Percentiles rank a stretch among this genome's conserved stretches.
Evolutionary conservation across 2,329 filamentous ascomycete genomes (phyloP).

Genomic region (Penicillium aurantiogriseum): DNA sequence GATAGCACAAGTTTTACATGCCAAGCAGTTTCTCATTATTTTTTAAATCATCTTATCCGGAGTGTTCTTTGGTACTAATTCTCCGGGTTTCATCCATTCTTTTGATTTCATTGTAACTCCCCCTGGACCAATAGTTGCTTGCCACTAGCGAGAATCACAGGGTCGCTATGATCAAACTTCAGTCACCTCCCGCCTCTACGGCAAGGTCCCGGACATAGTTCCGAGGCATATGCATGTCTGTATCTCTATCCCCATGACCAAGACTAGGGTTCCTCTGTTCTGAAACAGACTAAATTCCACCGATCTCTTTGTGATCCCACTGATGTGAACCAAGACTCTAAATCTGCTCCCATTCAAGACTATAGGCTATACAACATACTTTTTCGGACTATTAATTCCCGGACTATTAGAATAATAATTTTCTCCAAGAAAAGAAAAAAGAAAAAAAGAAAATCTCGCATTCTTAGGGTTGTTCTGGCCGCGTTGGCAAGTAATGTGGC

Average conservation of each 20-base stretch:
- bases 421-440: background rate
- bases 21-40: background rate
- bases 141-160: background rate
- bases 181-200: background rate
- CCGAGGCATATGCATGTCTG: background rate
- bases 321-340: background rate
- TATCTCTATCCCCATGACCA: background rate
- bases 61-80: background rate
- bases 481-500: conserved; percentile 2
- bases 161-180: conserved; percentile 5
- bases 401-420: background rate
- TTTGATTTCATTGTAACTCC: background rate
- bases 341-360: background rate
- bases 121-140: background rate
- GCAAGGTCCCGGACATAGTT: background rate
- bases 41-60: background rate
- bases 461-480: background rate
- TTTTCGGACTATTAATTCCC: background rate
- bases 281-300: background rate
- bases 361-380: background rate
- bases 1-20: background rate
- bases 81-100: background rate
- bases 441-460: background rate
- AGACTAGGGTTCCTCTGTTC: background rate
- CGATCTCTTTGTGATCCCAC: background rate